Evolutionary conservation across 495 filamentous ascomycete species (phyloP).

Genomic region (Aspergillus saccharolyticus): DNA sequence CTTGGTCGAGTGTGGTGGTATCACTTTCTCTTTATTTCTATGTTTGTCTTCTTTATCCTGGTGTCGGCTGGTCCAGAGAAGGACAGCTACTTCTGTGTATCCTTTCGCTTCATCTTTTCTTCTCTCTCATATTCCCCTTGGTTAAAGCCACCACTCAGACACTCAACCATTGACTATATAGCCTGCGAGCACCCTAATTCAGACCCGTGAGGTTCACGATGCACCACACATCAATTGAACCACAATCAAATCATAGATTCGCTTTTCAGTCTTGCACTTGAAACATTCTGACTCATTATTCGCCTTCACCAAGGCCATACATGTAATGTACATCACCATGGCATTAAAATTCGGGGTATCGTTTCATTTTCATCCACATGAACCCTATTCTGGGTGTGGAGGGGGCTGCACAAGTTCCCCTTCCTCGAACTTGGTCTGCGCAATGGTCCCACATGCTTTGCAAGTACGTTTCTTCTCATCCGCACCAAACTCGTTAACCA

Average conservation of each 20-base stretch:
- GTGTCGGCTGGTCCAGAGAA: not conserved
- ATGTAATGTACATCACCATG: constrained; percentile 8
- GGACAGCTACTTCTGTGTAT: not conserved
- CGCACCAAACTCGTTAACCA: constrained; percentile 75
- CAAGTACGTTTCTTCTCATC: constrained; percentile 71
- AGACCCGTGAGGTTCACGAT: not conserved
- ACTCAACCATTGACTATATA: not conserved
- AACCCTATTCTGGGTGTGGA: constrained; percentile 26
- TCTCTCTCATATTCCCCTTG: constrained; percentile 1
- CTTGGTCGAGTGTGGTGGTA: constrained; percentile 6
- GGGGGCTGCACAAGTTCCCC: constrained; percentile 43
- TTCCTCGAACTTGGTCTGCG: constrained; percentile 42
- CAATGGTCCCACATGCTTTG: constrained; percentile 69
- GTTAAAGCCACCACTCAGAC: not conserved
- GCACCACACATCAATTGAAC: not conserved
- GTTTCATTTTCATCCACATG: not conserved
- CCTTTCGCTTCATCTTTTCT: not conserved
- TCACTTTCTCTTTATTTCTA: constrained; percentile 13
- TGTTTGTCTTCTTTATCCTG: constrained; percentile 1
- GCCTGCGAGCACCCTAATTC: not conserved
- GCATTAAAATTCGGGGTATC: not conserved
- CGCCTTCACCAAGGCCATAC: not conserved
- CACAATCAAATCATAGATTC: not conserved
- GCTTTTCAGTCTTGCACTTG: not conserved
- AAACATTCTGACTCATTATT: not conserved